A percentile compares a stretch with the other conserved stretches of the same genome.
Evolutionary conservation across 2,329 filamentous ascomycete species (phyloP).

Genomic region (Aspergillus pseudoviridinutans): DNA sequence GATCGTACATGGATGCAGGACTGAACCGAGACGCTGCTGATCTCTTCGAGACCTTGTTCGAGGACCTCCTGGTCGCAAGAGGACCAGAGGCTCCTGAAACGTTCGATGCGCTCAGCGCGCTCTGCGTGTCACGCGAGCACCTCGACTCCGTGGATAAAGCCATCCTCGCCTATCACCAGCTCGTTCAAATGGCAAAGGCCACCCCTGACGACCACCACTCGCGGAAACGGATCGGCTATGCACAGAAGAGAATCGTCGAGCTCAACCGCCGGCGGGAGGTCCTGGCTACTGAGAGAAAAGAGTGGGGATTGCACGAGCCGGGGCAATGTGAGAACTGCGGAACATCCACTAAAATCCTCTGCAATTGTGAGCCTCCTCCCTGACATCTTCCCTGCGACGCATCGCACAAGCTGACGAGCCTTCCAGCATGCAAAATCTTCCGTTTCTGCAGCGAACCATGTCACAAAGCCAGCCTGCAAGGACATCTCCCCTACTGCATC

Average conservation of each 20-base stretch:
- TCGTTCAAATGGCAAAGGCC: conserved; percentile 22
- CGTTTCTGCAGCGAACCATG: conserved; percentile 27
- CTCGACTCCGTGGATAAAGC: conserved; percentile 27
- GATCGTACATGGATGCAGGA: conserved; percentile 27
- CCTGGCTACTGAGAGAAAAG: conserved; percentile 21
- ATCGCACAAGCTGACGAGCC: neutral
- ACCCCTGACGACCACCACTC: conserved; percentile 23
- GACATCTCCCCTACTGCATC: conserved; percentile 22
- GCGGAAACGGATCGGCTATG: conserved; percentile 22
- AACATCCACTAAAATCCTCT: conserved; percentile 18
- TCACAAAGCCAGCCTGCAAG: conserved; percentile 12
- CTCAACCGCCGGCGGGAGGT: conserved; percentile 24
- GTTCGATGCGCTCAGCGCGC: conserved; percentile 27
- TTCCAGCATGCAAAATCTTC: conserved; percentile 25
- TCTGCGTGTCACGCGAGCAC: conserved; percentile 26
- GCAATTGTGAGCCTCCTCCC: conserved; percentile 20
- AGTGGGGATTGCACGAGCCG: conserved; percentile 24
- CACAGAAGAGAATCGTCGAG: conserved; percentile 24
- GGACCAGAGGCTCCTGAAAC: conserved; percentile 25
- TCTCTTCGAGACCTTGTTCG: conserved; percentile 24
- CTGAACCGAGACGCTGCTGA: conserved; percentile 26
- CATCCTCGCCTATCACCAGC: conserved; percentile 25
- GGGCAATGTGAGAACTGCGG: conserved; percentile 20
- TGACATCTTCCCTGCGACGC: neutral
- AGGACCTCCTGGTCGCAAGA: conserved; percentile 23